phyloP scores from a whole-genome alignment of 306 rosid genomes.

The Macrotyloma uniflorum region DNA sequence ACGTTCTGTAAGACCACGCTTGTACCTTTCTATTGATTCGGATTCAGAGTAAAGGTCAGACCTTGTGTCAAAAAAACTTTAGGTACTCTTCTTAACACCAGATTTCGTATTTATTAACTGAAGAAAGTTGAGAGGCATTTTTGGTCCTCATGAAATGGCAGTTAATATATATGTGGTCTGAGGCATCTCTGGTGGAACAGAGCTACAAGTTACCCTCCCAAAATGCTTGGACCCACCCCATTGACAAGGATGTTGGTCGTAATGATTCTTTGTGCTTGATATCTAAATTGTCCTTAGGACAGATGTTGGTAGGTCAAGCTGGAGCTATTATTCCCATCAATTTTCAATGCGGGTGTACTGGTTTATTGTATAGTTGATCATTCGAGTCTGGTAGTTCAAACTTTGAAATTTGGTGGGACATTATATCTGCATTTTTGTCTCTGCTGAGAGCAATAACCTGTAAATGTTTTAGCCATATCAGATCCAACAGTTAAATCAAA shows the following conservation, averaged over 20 bases:
- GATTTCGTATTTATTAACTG: constrained; percentile 43
- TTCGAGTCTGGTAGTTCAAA: constrained; percentile 45
- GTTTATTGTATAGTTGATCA: constrained; percentile 55
- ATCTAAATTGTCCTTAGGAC: constrained; percentile 17
- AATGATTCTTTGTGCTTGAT: constrained; percentile 43
- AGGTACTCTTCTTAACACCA: constrained; percentile 39
- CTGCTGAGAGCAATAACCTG: constrained; percentile 60
- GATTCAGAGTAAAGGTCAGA: constrained; percentile 77
- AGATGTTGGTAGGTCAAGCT: constrained; percentile 38
- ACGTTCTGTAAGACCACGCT: constrained; percentile 86
- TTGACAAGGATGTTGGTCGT: constrained; percentile 38
- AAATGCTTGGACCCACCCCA: constrained; percentile 41
- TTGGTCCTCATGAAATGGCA: constrained; percentile 42
- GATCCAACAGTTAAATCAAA: constrained; percentile 47
- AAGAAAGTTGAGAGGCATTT: constrained; percentile 46
- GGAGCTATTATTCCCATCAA: constrained; percentile 37
- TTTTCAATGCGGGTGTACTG: constrained; percentile 49
- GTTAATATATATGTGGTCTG: constrained; percentile 32
- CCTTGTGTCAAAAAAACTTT: constrained; percentile 34
- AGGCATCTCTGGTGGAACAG: constrained; percentile 48
- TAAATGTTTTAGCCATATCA: constrained; percentile 56
- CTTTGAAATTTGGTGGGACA: constrained; percentile 49
- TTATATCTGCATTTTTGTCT: constrained; percentile 53
- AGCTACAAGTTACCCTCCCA: constrained; percentile 30
- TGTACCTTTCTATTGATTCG: constrained; percentile 76